phyloP scores from a whole-genome alignment of 108 stramenopile species.

The Discostella stelligeroides region DNA sequence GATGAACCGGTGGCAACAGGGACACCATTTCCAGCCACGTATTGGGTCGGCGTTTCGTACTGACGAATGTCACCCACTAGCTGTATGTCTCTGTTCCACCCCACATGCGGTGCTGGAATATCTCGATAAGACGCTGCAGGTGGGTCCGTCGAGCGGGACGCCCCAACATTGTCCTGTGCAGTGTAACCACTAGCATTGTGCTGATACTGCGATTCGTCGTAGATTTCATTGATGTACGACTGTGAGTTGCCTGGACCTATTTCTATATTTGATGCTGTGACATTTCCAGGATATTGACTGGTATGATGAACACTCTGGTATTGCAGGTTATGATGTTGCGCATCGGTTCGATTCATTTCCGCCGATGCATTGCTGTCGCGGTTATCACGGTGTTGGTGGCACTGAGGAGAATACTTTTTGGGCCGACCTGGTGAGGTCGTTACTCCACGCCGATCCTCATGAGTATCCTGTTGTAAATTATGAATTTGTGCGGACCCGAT shows the following conservation, averaged over 20 bases:
- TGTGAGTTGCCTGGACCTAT: too few relatives aligned
- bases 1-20: too few relatives aligned
- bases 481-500: neutral
- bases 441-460: neutral
- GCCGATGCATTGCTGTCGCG: too few relatives aligned
- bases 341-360: too few relatives aligned
- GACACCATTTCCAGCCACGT: conserved; percentile 1
- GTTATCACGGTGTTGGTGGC: too few relatives aligned
- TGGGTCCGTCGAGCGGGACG: conserved; percentile 42
- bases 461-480: neutral
- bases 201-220: conserved; percentile 1
- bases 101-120: conserved; percentile 16
- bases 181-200: neutral
- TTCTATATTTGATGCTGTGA: too few relatives aligned
- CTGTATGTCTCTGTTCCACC: conserved; percentile 1
- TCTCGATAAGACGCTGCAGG: conserved; percentile 46
- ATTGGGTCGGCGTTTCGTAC: neutral
- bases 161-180: conserved; percentile 10
- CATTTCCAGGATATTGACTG: too few relatives aligned
- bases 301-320: too few relatives aligned
- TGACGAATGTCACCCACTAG: neutral
- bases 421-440: too few relatives aligned
- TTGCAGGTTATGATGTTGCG: too few relatives aligned
- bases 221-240: too few relatives aligned
- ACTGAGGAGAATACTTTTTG: too few relatives aligned